Base-by-base conservation (phyloP, 2,329 filamentous ascomycete species). In the Elsinoe perseae region DNA sequence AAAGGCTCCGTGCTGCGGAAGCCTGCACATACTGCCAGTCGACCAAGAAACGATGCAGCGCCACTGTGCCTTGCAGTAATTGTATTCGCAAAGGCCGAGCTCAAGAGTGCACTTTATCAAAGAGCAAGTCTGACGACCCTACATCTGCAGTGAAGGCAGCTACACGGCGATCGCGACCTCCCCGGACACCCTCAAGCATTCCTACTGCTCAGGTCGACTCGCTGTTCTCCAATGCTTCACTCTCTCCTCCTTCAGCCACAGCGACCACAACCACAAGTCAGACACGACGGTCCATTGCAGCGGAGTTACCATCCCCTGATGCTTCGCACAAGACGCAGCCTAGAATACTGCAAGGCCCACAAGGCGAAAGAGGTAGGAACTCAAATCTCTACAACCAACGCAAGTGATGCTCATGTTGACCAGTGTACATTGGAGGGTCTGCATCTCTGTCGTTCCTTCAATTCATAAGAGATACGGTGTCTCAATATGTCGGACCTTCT, bases 371-470 rank as follows among this genome's bases (percentile, higher is more conserved):
- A 72, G 72, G 77, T 78, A 67, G 34, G 67, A 18, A 2, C 25
- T n/a, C n/a, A 9, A 20, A 14, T 12, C 14, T 1, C 10, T n/a
- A 8, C 4, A 21, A 4, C 16, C 2, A 18, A 5, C 14, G 1
- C 14, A 12, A 27, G 7, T 18, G 5, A 6, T 2, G 1, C 56
- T 27, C 1, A 48, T 5, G 16, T 4, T 2, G 32, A 7, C 16
- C 40, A 78, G 74, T 79, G 0, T 79, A 75, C 50, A 70, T 78
- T 48, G 73, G 76, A n/a, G 69, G 73, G n/a, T 75, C 74, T 8
- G 76, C 77, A 1, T 75, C 77, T 0, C 66, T 83, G 12, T 81
- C 80, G 0, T 82, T 82, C 57, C 66, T 82, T 1, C 77, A 81
- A 57, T 72, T 80, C 32, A 69, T 80, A 12, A 72, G 77, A 12